Percentiles rank a stretch among this genome's conserved stretches.
These are phyloP conservation scores for Talaromyces adpressus DNA, from an alignment of 495 filamentous ascomycete genomes.

Conservation along the genomic window DNA sequence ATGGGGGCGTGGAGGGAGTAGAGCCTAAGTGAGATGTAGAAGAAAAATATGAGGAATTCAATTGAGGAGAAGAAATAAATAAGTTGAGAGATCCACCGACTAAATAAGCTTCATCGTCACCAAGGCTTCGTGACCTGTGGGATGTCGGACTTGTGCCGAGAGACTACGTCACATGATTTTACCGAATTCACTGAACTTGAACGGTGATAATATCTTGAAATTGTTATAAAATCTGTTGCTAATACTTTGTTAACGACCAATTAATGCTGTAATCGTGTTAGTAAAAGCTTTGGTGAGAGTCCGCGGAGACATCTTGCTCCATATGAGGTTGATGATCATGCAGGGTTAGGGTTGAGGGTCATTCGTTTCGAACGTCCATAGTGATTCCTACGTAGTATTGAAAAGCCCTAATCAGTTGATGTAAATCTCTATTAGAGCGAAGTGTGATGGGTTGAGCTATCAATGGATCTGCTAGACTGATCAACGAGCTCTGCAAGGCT, in stretches of 20 bases:
- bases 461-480: no score
- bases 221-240: neutral
- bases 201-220: neutral
- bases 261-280: no score
- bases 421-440: no score
- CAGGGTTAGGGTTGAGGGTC: no score
- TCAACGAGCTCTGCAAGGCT: no score
- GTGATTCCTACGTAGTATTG: no score
- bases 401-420: no score
- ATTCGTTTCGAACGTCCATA: no score
- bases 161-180: conserved; percentile 1
- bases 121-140: neutral
- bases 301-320: no score
- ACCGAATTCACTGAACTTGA: neutral
- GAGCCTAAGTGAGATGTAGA: neutral
- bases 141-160: neutral
- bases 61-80: neutral
- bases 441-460: no score
- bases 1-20: neutral
- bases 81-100: neutral
- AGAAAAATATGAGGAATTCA: neutral
- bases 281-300: no score
- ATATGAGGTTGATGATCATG: no score
- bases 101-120: neutral
- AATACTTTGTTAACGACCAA: neutral